Conservation (phyloP, 495 filamentous ascomycete species). For the Lasiosphaeria miniovina region DNA sequence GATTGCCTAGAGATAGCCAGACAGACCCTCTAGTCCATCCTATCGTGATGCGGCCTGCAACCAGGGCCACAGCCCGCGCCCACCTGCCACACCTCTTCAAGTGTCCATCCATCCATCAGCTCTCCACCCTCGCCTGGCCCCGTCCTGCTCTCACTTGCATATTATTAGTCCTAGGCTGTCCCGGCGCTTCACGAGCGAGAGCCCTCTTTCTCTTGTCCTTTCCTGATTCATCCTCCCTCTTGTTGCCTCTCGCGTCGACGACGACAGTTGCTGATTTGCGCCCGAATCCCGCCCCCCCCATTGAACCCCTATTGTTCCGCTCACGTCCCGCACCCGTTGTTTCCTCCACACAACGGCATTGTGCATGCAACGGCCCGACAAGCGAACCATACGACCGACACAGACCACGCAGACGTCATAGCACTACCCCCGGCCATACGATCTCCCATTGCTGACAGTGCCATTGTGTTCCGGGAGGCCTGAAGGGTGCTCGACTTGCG, state of each 20-base stretch:
- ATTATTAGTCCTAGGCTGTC: conserved; percentile 15
- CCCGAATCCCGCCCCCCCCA: too few relatives aligned
- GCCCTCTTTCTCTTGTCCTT: conserved; percentile 3
- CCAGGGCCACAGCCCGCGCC: not conserved
- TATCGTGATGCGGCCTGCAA: not conserved
- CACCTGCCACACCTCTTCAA: not conserved
- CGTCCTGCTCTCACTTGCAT: conserved; percentile 7
- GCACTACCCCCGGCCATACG: conserved; percentile 1
- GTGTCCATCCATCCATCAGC: not conserved
- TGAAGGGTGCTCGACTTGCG: not conserved
- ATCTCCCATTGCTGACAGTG: not conserved
- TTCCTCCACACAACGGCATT: not conserved
- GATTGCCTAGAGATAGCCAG: not conserved
- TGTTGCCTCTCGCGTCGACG: not conserved
- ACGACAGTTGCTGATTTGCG: too few relatives aligned
- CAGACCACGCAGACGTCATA: conserved; percentile 24
- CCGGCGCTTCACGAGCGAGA: conserved; percentile 4
- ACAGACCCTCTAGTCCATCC: not conserved
- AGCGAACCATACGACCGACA: conserved; percentile 12
- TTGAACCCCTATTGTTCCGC: not conserved
- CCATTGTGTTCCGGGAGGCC: not conserved
- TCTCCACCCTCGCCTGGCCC: not conserved
- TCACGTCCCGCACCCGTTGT: not conserved
- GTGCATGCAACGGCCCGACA: conserved; percentile 13
- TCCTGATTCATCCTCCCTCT: not conserved